A percentile compares a stretch with the other conserved stretches of the same genome.
Evolutionary conservation across 768 basidiomycete species (phyloP).

Genomic region (Postia placenta): DNA sequence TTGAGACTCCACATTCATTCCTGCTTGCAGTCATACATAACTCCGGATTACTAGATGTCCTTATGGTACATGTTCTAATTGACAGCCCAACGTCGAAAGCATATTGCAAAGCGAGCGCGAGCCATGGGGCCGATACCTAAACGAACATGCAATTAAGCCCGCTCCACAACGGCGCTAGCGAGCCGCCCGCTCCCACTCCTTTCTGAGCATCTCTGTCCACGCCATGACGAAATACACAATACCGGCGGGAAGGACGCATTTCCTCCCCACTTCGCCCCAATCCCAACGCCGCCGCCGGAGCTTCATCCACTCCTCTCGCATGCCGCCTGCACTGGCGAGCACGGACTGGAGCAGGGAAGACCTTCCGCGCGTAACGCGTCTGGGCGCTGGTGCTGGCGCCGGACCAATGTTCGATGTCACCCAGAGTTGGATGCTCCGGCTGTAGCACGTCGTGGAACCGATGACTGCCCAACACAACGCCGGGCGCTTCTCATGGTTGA

Average conservation of each 20-base stretch:
- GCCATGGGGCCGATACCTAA: too few species aligned
- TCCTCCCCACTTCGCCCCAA: constrained; percentile 64
- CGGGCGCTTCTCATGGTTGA: constrained; percentile 66
- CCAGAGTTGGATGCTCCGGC: constrained; percentile 87
- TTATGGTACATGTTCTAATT: too few species aligned
- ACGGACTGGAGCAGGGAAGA: not conserved
- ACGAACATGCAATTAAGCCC: too few species aligned
- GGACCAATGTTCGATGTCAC: constrained; percentile 80
- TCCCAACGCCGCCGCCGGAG: constrained; percentile 61
- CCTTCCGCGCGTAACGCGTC: not conserved
- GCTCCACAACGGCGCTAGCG: too few species aligned
- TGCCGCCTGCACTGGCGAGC: not conserved
- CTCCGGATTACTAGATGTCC: too few species aligned
- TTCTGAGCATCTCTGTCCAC: constrained; percentile 47
- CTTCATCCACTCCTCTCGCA: constrained; percentile 11
- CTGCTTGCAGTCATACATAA: too few species aligned
- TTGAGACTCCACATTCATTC: too few species aligned
- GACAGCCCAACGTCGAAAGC: too few species aligned
- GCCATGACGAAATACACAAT: constrained; percentile 76
- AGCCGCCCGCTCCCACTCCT: constrained; percentile 25
- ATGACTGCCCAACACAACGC: constrained; percentile 89
- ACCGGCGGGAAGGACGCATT: constrained; percentile 70
- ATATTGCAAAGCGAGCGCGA: too few species aligned
- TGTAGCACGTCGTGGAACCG: constrained; percentile 81
- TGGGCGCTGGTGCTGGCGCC: constrained; percentile 5